Evolutionary conservation across 2,329 filamentous ascomycete genomes (phyloP), one percentile per base, ranked within the genome.

Genomic region (Penicillium sp.): DNA sequence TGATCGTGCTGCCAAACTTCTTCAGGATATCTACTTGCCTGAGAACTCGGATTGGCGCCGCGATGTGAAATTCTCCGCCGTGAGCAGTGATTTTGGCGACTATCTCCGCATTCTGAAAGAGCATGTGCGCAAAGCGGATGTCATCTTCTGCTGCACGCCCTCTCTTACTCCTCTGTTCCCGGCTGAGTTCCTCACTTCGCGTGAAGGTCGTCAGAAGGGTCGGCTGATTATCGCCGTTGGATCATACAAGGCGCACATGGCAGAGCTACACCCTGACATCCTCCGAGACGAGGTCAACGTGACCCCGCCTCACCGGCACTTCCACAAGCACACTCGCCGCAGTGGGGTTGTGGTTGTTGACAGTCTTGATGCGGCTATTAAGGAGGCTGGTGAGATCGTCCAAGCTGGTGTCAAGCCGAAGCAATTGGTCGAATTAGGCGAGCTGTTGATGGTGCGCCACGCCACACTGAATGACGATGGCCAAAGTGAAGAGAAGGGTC

Each of bases 111-210:
- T 95, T 21, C 75, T 92, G 35, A 88, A 88, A 66, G 84, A 89
- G 37, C 85, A 91, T 49, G 80, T 97, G 16, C 71, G 72, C 37
- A 84, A 84, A 9, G 85, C 90, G 0, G 90, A 95, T 66, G 88
- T 90, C 10, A 89, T 98, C 37, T 95, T 96, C 76, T 93, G 91
- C 76, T 96, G 91, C 63, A 96, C 92, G 1, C 91, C 93, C 0
- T 89, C 87, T 1, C 83, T 81, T 0, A 79, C 83, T 33, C 89
- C 90, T 1, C 78, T 97, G 1, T 98, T 97, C 69, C 89, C 93
- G 0, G 79, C 82, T 0, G 75, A 82, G 11, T 86, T 90, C 59
- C 80, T 97, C 50, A 96, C 90, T 0, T 89, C 83, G 55, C 67
- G 69, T 19, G 76, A 79, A 56, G 77, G 76, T 8, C 71, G 76